Base-by-base conservation (phyloP, 1,139 yeast genomes). In the Suhomyces anneliseae region DNA sequence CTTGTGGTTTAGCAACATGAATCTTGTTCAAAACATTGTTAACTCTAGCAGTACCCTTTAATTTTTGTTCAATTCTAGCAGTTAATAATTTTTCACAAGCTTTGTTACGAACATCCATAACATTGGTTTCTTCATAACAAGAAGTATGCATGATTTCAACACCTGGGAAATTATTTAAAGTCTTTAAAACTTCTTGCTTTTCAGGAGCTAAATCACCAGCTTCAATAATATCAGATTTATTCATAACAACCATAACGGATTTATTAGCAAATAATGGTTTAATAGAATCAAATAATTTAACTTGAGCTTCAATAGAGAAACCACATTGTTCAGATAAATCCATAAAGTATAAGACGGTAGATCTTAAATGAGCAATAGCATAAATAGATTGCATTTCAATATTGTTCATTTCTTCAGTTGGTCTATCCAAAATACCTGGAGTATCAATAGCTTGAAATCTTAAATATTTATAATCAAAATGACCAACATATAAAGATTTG, bases 241-340 rank as follows among this genome's bases (percentile, higher is more conserved):
- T 93, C 74, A 93, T 82, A 54, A 95, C 97, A 58, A 93, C 93
- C 82, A 93, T 78, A 47, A 93, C 99, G 11, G 96, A 85, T 74
- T 93, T 93, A 78, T 93, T 93, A 57, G 97, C 97, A 66, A 93
- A 93, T 64, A 93, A 78, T 34, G 99, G 99, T 72, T 93, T 93
- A 70, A 93, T 93, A 39, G 96, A 88, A 71, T 93, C 95, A 83
- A 90, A 93, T 55, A 93, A 79, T 74, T 93, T 90, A 58, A 93
- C 98, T 75, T 93, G 99, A 48, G 95, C 97, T 73, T 92, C 98
- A 57, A 93, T 85, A 31, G 96, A 85, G 75, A 92, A 93, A 43
- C 99, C 99, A 82, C 99, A 93, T 78, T 92, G 98, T 76, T 95
- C 99, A 35, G 96, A 87, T 58, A 93, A 80, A 78, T 93, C 99